Conservation (phyloP, 78 protist species). For the Dictyostelium purpureum region DNA sequence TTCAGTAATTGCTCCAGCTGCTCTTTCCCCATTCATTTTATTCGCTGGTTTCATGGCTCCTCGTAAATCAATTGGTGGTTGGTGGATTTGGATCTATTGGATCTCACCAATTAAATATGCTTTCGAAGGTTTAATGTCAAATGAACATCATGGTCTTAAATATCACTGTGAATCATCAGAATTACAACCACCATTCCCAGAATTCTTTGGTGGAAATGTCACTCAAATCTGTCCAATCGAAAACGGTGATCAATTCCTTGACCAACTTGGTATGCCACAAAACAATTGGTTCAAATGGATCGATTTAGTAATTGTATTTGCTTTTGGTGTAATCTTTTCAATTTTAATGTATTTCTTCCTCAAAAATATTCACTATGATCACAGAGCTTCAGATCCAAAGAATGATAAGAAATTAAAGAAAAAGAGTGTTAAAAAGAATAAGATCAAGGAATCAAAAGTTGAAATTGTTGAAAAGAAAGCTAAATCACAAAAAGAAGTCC, state of each 20-base stretch:
- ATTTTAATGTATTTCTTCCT: conserved; percentile 19
- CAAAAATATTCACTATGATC: conserved; percentile 29
- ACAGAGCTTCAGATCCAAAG: conserved; percentile 23
- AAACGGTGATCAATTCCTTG: conserved; percentile 27
- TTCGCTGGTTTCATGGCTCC: conserved; percentile 74
- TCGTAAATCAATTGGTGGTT: not conserved
- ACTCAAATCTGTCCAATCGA: not conserved
- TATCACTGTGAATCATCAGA: conserved; percentile 24
- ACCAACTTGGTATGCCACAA: conserved; percentile 35
- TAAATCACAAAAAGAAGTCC: not conserved
- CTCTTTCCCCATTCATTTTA: conserved; percentile 49
- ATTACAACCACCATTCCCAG: conserved; percentile 35
- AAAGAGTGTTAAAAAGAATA: not conserved
- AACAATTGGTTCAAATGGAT: conserved; percentile 81
- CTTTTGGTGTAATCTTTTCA: not conserved
- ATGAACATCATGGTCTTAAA: conserved; percentile 47
- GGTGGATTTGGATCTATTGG: conserved; percentile 86
- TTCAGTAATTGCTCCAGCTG: conserved; percentile 67
- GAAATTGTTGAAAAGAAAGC: not conserved
- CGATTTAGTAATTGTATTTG: conserved; percentile 23
- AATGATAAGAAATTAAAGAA: not conserved
- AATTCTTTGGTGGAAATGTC: not conserved
- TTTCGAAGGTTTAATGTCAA: conserved; percentile 76
- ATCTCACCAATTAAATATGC: conserved; percentile 73
- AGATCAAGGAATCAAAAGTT: conserved; percentile 16